Evolutionary conservation across 495 filamentous ascomycete species (phyloP).

Genomic region (Neurospora sp.): DNA sequence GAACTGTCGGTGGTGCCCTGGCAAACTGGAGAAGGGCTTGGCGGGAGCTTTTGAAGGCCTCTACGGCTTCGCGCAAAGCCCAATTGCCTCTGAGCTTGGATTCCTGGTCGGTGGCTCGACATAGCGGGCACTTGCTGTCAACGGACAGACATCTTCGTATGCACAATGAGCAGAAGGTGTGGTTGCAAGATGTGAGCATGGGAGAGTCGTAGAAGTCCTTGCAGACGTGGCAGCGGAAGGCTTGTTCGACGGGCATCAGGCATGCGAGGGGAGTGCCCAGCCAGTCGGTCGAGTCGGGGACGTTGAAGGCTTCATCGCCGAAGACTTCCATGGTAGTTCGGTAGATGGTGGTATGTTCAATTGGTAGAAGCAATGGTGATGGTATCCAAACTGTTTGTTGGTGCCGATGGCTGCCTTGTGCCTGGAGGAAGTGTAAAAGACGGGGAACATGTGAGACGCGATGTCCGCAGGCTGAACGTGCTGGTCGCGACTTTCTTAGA

Average conservation of each 20-base stretch:
- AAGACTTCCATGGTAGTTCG: constrained; percentile 15
- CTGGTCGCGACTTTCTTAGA: neutral
- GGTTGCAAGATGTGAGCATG: constrained; percentile 87
- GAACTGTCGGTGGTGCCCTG: constrained; percentile 23
- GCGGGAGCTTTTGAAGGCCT: constrained; percentile 59
- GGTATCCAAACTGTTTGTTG: neutral
- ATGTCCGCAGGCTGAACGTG: neutral
- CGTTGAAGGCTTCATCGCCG: constrained; percentile 35
- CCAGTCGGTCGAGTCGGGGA: constrained; percentile 93
- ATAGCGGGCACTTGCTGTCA: constrained; percentile 80
- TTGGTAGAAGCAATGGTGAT: neutral
- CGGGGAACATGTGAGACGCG: neutral
- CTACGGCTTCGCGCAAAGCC: constrained; percentile 75
- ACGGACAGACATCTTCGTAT: constrained; percentile 73
- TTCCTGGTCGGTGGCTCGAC: constrained; percentile 67
- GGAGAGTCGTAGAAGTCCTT: constrained; percentile 93
- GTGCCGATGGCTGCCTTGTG: neutral
- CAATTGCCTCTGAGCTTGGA: constrained; percentile 74
- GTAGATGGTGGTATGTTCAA: too few species aligned
- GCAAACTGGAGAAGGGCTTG: constrained; percentile 52
- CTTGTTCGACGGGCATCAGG: constrained; percentile 68
- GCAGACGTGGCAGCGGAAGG: constrained; percentile 90
- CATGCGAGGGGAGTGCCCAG: constrained; percentile 61
- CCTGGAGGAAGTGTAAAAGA: neutral
- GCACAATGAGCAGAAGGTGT: constrained; percentile 95